Evolutionary conservation across 2,329 filamentous ascomycete species (phyloP).

Genomic region (Lecanoromycetidae sp.): DNA sequence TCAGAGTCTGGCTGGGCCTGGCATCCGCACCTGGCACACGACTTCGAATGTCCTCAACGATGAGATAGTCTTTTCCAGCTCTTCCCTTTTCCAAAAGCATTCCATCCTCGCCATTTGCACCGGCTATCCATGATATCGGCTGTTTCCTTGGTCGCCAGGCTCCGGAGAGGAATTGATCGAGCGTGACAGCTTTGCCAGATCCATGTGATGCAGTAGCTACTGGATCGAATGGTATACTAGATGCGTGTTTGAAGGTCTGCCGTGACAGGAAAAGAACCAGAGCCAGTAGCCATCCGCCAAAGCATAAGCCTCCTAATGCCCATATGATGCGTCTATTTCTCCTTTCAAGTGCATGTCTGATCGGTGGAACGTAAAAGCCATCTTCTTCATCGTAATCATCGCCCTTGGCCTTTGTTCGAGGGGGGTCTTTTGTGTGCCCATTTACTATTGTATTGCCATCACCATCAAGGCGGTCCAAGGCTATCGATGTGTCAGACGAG

Average conservation of each 20-base stretch:
- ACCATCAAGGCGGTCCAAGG: slow-evolving; percentile 23
- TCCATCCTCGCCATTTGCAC: slow-evolving; percentile 53
- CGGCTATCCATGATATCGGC: slow-evolving; percentile 36
- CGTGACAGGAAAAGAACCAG: slow-evolving; percentile 32
- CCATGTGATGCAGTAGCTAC: slow-evolving; percentile 25
- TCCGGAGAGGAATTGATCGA: slow-evolving; percentile 31
- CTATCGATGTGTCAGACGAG: slow-evolving; percentile 22
- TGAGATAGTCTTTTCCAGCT: slow-evolving; percentile 57
- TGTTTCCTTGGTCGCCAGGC: slow-evolving; percentile 29
- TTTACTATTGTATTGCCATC: slow-evolving; percentile 11
- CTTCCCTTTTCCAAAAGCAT: slow-evolving; percentile 60
- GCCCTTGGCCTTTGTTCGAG: slow-evolving; percentile 16
- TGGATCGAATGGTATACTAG: slow-evolving; percentile 20
- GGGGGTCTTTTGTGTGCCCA: slow-evolving; percentile 3
- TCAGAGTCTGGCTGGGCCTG: slow-evolving; percentile 54
- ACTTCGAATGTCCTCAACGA: slow-evolving; percentile 72
- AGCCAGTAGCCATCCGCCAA: slow-evolving; percentile 35
- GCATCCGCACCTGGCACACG: slow-evolving; percentile 35
- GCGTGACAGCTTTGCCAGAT: slow-evolving; percentile 31
- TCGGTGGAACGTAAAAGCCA: slow-evolving; percentile 11
- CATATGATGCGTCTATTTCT: slow-evolving; percentile 30
- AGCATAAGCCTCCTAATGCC: slow-evolving; percentile 29
- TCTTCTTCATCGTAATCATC: slow-evolving; percentile 23
- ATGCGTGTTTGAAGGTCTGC: slow-evolving; percentile 25
- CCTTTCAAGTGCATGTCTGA: slow-evolving; percentile 19